Conservation (phyloP, 106 monocot genomes). For the Allium sativum region DNA sequence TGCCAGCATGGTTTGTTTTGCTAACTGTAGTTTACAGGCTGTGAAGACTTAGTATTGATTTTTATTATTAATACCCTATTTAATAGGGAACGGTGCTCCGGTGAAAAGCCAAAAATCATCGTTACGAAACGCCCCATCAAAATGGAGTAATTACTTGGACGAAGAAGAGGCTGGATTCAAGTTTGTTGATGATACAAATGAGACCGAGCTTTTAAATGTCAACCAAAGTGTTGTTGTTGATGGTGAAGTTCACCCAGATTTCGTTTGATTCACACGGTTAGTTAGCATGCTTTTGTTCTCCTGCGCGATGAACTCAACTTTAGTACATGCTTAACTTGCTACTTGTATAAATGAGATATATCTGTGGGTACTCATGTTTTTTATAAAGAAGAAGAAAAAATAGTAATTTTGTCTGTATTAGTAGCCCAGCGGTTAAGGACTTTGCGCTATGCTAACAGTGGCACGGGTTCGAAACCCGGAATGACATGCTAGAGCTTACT, state of each 20-base stretch:
- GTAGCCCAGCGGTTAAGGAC: no score
- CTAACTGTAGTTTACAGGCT: background rate
- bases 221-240: background rate
- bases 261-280: slow-evolving; percentile 1
- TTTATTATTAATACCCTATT: background rate
- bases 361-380: no score
- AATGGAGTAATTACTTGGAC: slow-evolving; percentile 12
- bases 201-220: background rate
- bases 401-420: no score
- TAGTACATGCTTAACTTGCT: no score
- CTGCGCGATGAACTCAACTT: no score
- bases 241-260: slow-evolving; percentile 14
- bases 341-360: no score
- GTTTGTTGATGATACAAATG: background rate
- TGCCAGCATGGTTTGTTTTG: background rate
- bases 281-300: background rate
- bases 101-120: background rate
- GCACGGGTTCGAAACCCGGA: no score
- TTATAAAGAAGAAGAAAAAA: no score
- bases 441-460: no score
- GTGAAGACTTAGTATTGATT: background rate
- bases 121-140: background rate
- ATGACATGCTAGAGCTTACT: no score
- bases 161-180: slow-evolving; percentile 3
- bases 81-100: background rate